Conservation (phyloP, 2,329 filamentous ascomycete species). For the Stagonosporopsis vannaccii region DNA sequence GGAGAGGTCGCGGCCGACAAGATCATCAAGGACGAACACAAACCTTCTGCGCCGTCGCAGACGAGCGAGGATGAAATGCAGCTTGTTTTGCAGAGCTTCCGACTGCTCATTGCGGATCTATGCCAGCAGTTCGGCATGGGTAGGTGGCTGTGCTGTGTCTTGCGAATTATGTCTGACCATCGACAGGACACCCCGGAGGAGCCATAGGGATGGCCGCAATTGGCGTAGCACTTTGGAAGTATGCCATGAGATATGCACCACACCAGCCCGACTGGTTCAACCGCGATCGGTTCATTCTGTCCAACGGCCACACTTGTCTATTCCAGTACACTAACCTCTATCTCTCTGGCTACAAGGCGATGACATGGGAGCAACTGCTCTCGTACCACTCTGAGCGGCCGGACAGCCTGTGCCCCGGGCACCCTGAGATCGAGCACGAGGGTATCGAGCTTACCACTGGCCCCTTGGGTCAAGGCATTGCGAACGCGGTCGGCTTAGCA, state of each 20-base stretch:
- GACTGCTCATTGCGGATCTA: slow-evolving; percentile 69
- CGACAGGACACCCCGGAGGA: slow-evolving; percentile 45
- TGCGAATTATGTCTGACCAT: neutral
- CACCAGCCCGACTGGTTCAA: slow-evolving; percentile 65
- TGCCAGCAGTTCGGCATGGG: slow-evolving; percentile 73
- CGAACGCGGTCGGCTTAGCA: slow-evolving; percentile 66
- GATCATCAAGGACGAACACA: slow-evolving; percentile 24
- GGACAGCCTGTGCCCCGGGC: slow-evolving; percentile 61
- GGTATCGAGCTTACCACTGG: slow-evolving; percentile 68
- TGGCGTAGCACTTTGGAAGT: slow-evolving; percentile 67
- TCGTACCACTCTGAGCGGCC: slow-evolving; percentile 59
- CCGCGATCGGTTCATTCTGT: slow-evolving; percentile 68
- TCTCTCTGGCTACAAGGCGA: slow-evolving; percentile 60
- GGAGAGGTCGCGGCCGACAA: slow-evolving; percentile 24
- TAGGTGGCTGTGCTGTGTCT: slow-evolving; percentile 55
- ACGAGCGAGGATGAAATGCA: slow-evolving; percentile 29
- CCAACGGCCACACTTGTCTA: slow-evolving; percentile 65
- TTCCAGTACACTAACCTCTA: slow-evolving; percentile 64
- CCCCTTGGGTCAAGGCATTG: slow-evolving; percentile 65
- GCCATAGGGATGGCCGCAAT: slow-evolving; percentile 69
- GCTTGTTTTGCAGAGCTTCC: slow-evolving; percentile 65
- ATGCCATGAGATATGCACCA: slow-evolving; percentile 67
- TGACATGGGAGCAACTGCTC: slow-evolving; percentile 65
- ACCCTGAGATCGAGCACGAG: slow-evolving; percentile 65
- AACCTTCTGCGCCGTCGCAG: slow-evolving; percentile 21